Percentiles rank a stretch among this genome's conserved stretches.
Evolutionary conservation across 441 rosid genomes (phyloP).

Genomic region (Eruca vesicaria): DNA sequence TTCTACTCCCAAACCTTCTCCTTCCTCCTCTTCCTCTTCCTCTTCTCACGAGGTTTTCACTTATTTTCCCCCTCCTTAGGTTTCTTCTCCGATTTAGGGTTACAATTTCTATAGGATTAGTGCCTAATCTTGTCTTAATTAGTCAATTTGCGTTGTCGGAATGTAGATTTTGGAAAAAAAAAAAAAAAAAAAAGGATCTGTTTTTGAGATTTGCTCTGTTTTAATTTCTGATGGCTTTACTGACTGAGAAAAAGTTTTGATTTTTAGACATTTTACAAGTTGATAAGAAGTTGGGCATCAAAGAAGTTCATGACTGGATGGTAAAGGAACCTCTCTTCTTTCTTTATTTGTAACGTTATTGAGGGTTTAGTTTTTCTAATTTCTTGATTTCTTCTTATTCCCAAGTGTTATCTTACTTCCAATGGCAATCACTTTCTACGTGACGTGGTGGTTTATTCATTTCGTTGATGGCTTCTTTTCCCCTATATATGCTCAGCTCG

Average conservation of each 20-base stretch:
- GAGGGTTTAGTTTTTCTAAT: neutral
- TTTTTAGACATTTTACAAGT: slow-evolving; percentile 84
- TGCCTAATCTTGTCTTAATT: neutral
- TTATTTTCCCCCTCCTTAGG: neutral
- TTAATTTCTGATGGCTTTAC: neutral
- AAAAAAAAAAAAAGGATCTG: neutral
- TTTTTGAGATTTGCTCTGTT: neutral
- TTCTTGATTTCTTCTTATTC: neutral
- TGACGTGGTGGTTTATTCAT: slow-evolving; percentile 99
- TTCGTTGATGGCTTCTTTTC: slow-evolving; percentile 98
- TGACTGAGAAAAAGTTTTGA: slow-evolving; percentile 4
- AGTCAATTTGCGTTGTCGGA: neutral
- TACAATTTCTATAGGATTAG: neutral
- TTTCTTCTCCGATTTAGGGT: slow-evolving; percentile 13
- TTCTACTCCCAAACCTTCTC: slow-evolving; percentile 63
- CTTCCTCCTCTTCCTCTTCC: slow-evolving; percentile 59
- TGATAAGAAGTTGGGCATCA: slow-evolving; percentile 94
- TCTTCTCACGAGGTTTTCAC: slow-evolving; percentile 75
- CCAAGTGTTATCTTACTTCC: slow-evolving; percentile 93
- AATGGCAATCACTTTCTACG: slow-evolving; percentile 90
- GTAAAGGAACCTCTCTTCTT: slow-evolving; percentile 40
- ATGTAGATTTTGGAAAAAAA: neutral
- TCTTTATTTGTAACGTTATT: neutral
- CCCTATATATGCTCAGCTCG: slow-evolving; percentile 88
- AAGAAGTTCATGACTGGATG: slow-evolving; percentile 99